Percentiles rank a stretch among this genome's conserved stretches.
Evolutionary conservation across 208 protist genomes (phyloP).

Genomic region (Trypanosomatidae sp.): DNA sequence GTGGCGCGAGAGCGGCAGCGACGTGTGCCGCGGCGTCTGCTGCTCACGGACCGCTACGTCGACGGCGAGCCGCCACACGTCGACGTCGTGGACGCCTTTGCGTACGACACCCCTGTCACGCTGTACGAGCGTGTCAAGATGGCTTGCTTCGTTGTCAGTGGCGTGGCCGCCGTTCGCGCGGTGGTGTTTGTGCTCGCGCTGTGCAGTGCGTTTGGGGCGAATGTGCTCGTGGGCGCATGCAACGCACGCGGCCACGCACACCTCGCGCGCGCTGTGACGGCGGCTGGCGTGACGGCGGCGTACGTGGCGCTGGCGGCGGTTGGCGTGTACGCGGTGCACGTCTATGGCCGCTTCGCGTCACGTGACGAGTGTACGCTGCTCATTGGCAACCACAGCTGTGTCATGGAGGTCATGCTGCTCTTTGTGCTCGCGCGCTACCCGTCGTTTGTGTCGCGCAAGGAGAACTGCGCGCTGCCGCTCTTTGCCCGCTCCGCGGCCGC

Average conservation of each 20-base stretch:
- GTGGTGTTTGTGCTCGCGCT: constrained; percentile 12
- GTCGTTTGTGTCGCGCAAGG: constrained; percentile 65
- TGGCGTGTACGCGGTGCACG: constrained; percentile 42
- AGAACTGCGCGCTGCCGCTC: constrained; percentile 53
- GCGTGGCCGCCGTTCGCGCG: constrained; percentile 43
- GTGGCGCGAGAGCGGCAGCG: constrained; percentile 24
- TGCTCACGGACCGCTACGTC: constrained; percentile 45
- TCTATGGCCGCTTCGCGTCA: constrained; percentile 41
- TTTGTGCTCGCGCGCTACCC: constrained; percentile 42
- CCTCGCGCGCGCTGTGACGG: constrained; percentile 34
- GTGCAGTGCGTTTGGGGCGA: constrained; percentile 17
- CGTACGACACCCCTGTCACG: constrained; percentile 63
- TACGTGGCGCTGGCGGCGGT: constrained; percentile 16
- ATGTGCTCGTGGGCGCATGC: constrained; percentile 12
- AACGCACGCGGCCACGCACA: constrained; percentile 21
- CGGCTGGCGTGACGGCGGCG: constrained; percentile 11
- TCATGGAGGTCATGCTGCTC: constrained; percentile 60
- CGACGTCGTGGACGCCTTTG: constrained; percentile 34
- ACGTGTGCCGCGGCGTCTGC: constrained; percentile 18
- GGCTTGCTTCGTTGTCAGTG: constrained; percentile 41
- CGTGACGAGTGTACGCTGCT: constrained; percentile 48
- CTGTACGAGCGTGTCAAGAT: constrained; percentile 59
- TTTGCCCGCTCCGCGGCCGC: constrained; percentile 29
- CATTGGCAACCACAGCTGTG: constrained; percentile 69
- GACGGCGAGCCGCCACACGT: constrained; percentile 30